phyloP scores from a whole-genome alignment of 805 yeast species.

The Ogataea henricii region DNA sequence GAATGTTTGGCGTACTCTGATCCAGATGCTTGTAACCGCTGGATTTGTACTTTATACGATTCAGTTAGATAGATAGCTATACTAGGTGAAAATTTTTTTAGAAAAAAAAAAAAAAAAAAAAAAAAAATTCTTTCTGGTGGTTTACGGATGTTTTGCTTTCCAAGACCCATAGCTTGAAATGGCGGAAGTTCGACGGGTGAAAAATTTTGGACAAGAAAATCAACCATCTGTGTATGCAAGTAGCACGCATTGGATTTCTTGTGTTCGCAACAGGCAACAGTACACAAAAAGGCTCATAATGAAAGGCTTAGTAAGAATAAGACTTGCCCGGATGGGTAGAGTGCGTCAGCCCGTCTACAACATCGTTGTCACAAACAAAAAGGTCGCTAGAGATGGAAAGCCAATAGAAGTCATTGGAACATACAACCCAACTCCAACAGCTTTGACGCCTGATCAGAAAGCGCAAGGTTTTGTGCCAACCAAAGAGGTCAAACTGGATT shows the following conservation, averaged over 20 bases:
- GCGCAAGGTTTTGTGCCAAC: constrained; percentile 57
- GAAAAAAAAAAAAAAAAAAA: constrained; percentile 7
- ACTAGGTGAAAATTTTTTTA: constrained; percentile 4
- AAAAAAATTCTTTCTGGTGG: constrained; percentile 1
- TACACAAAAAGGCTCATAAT: constrained; percentile 26
- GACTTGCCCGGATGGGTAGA: constrained; percentile 93
- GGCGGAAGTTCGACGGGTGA: constrained; percentile 6
- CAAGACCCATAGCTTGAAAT: not conserved
- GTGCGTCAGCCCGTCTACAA: constrained; percentile 85
- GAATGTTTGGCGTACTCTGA: not conserved
- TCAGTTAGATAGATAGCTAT: not conserved
- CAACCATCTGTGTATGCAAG: not conserved
- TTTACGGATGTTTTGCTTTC: constrained; percentile 2
- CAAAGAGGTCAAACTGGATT: constrained; percentile 83
- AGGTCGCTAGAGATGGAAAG: constrained; percentile 77
- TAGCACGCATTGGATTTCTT: too few species aligned
- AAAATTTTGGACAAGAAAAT: constrained; percentile 6
- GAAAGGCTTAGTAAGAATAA: constrained; percentile 79
- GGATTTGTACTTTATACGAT: not conserved
- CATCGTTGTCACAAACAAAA: constrained; percentile 80
- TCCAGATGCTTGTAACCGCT: not conserved
- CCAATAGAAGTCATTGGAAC: constrained; percentile 97
- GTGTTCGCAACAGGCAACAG: not conserved
- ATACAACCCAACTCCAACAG: constrained; percentile 79
- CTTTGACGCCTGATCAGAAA: constrained; percentile 62